Conservation (phyloP, 2,329 filamentous ascomycete genomes). For the Nannizzia gypsea region DNA sequence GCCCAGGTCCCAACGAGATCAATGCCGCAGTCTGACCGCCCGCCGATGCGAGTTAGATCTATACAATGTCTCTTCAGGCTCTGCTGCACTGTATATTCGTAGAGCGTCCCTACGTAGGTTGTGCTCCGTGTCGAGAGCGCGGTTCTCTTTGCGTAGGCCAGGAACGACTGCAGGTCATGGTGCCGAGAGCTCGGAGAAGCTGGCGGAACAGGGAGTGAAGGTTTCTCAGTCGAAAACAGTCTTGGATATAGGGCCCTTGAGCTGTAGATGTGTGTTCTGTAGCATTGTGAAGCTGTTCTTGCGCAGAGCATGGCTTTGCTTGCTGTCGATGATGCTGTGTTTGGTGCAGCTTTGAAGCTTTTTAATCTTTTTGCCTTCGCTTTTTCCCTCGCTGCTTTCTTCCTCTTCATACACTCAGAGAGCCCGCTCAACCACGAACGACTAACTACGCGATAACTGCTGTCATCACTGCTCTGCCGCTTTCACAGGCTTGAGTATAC, state of each 20-base stretch:
- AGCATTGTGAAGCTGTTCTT: background rate
- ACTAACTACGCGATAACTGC: background rate
- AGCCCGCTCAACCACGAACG: background rate
- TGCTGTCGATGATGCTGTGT: too few relatives aligned
- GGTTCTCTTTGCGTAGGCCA: slow-evolving; percentile 29
- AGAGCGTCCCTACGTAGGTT: slow-evolving; percentile 35
- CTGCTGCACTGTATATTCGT: slow-evolving; percentile 35
- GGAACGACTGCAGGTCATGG: slow-evolving; percentile 30
- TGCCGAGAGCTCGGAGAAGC: slow-evolving; percentile 26
- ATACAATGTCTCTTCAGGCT: slow-evolving; percentile 32
- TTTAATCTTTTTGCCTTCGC: background rate
- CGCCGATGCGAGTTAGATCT: slow-evolving; percentile 33
- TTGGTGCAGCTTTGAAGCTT: too few relatives aligned
- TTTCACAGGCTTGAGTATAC: background rate
- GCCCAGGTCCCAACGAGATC: slow-evolving; percentile 38
- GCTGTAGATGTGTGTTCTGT: background rate
- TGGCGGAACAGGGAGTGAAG: slow-evolving; percentile 21
- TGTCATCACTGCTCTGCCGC: background rate
- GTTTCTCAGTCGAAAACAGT: background rate
- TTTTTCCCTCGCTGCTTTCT: background rate
- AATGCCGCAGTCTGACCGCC: slow-evolving; percentile 36
- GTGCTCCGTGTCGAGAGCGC: slow-evolving; percentile 28
- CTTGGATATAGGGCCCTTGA: background rate
- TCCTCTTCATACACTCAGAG: too few relatives aligned
- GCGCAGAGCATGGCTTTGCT: background rate